Conservation (phyloP, 164 flowering plant genomes). For the Akebia trifoliata region DNA sequence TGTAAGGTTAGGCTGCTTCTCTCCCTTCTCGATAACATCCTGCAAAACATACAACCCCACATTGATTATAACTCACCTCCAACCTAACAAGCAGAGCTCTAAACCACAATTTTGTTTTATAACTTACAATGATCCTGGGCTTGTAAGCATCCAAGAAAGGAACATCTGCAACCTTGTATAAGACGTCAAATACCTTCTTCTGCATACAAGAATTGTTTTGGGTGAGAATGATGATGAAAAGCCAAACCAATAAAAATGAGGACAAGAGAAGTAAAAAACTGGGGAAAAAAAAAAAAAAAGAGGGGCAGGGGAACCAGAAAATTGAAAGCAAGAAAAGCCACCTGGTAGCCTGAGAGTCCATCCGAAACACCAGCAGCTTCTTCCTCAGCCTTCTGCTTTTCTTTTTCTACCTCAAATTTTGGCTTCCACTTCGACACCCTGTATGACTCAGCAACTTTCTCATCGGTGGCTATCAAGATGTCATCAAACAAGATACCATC, state of each 20-base stretch:
- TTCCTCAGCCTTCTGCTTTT: slow-evolving; percentile 82
- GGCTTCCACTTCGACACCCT: slow-evolving; percentile 72
- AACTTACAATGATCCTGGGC: slow-evolving; percentile 56
- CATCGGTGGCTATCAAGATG: slow-evolving; percentile 66
- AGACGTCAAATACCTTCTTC: slow-evolving; percentile 70
- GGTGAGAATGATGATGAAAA: neutral
- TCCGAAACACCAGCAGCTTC: slow-evolving; percentile 38
- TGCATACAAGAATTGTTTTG: slow-evolving; percentile 31
- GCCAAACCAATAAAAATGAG: neutral
- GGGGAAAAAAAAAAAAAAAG: neutral
- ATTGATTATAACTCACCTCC: neutral
- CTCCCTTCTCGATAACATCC: slow-evolving; percentile 85
- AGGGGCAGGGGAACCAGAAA: neutral
- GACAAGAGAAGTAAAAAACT: neutral
- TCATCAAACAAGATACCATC: slow-evolving; percentile 98
- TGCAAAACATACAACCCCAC: slow-evolving; percentile 21
- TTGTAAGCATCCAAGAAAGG: slow-evolving; percentile 67
- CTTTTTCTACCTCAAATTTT: slow-evolving; percentile 76
- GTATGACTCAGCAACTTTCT: slow-evolving; percentile 62
- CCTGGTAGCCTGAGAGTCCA: slow-evolving; percentile 66
- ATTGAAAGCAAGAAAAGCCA: slow-evolving; percentile 16
- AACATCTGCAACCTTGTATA: slow-evolving; percentile 74
- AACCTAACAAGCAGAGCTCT: neutral
- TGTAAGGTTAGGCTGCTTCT: slow-evolving; percentile 74
- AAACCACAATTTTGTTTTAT: neutral